phyloP scores from a whole-genome alignment of 805 yeast genomes.

The Starmerella cellae region DNA sequence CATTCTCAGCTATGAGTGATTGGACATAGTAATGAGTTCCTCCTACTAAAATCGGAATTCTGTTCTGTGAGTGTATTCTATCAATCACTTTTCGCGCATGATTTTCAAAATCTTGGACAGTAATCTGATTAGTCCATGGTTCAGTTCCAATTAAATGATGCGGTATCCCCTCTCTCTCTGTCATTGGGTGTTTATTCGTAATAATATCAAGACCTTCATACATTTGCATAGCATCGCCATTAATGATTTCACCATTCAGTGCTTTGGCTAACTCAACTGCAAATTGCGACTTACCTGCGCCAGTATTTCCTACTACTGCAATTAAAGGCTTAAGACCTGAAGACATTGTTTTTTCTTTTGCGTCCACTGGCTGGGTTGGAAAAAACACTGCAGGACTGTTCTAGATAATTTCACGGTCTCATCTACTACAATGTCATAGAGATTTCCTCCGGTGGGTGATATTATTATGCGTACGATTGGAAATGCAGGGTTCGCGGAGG shows the following conservation, averaged over 20 bases:
- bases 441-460: no score
- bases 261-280: slow-evolving; percentile 65
- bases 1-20: slow-evolving; percentile 57
- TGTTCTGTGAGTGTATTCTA: slow-evolving; percentile 52
- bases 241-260: slow-evolving; percentile 76
- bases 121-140: slow-evolving; percentile 52
- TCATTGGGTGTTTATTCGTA: slow-evolving; percentile 82
- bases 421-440: no score
- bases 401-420: no score
- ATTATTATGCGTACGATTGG: no score
- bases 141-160: slow-evolving; percentile 87
- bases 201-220: slow-evolving; percentile 59
- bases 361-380: no score
- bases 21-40: slow-evolving; percentile 93
- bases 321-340: slow-evolving; percentile 32
- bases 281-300: slow-evolving; percentile 86
- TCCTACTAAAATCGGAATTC: slow-evolving; percentile 79
- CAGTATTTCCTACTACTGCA: slow-evolving; percentile 83
- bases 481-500: no score
- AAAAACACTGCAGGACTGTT: no score
- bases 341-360: background rate
- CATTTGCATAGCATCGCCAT: slow-evolving; percentile 97
- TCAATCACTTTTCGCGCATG: slow-evolving; percentile 51
- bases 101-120: slow-evolving; percentile 58
- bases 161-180: slow-evolving; percentile 56